Evolutionary conservation across 495 filamentous ascomycete species (phyloP).

Genomic region (Talaromyces wortmannii): DNA sequence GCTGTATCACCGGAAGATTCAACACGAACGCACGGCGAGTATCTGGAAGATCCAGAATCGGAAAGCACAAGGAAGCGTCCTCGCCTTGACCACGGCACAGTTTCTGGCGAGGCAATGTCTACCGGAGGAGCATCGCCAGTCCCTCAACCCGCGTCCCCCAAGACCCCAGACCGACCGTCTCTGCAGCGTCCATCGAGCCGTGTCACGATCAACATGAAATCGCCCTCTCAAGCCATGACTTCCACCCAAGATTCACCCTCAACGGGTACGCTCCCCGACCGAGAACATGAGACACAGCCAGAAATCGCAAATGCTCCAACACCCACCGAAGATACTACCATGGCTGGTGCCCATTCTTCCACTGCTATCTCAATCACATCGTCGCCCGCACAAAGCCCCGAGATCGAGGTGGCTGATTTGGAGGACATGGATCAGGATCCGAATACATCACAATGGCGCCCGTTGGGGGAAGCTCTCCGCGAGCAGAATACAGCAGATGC

Average conservation of each 20-base stretch:
- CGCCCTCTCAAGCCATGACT: slow-evolving; percentile 13
- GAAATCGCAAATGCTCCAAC: slow-evolving; percentile 5
- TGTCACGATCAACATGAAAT: slow-evolving; percentile 53
- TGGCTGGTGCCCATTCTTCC: slow-evolving; percentile 15
- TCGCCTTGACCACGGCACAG: slow-evolving; percentile 52
- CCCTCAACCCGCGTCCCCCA: slow-evolving; percentile 6
- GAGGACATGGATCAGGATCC: slow-evolving; percentile 48
- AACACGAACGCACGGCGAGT: slow-evolving; percentile 29
- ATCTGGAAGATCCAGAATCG: slow-evolving; percentile 50
- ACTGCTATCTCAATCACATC: slow-evolving; percentile 40
- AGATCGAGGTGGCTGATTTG: slow-evolving; percentile 49
- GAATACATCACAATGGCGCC: slow-evolving; percentile 35
- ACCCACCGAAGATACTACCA: slow-evolving; percentile 8
- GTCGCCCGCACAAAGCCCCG: slow-evolving; percentile 42
- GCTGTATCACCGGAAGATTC: slow-evolving; percentile 21
- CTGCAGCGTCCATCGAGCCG: slow-evolving; percentile 36
- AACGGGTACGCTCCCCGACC: not conserved
- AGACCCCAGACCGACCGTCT: slow-evolving; percentile 15
- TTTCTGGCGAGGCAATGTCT: slow-evolving; percentile 37
- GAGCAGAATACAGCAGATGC: slow-evolving; percentile 22
- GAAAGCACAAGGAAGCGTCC: slow-evolving; percentile 54
- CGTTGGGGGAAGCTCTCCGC: slow-evolving; percentile 27
- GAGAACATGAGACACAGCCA: slow-evolving; percentile 10
- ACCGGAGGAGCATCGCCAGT: slow-evolving; percentile 11
- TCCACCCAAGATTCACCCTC: not conserved